A percentile compares a stretch with the other conserved stretches of the same genome.
Conservation (phyloP, 495 filamentous ascomycete species). For the Penicillium subrubescens region DNA sequence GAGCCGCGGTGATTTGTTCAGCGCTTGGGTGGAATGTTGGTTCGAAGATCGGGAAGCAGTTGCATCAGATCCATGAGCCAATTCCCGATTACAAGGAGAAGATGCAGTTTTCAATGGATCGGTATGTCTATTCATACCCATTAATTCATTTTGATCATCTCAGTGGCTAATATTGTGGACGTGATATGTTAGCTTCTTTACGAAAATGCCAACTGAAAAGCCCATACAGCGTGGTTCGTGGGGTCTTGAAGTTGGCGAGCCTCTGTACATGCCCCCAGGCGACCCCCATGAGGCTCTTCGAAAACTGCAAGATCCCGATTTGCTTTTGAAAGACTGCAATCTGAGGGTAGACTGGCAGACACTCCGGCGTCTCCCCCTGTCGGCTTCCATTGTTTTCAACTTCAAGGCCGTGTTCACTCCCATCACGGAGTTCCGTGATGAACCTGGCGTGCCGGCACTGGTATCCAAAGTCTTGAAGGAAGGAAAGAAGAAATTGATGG, state of each 20-base stretch:
- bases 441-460: conserved; percentile 72
- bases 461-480: conserved; percentile 67
- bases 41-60: conserved; percentile 70
- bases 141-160: neutral
- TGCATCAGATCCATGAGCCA: conserved; percentile 74
- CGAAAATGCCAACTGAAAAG: conserved; percentile 70
- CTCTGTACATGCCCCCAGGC: conserved; percentile 78
- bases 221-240: conserved; percentile 89
- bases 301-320: conserved; percentile 53
- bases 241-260: conserved; percentile 77
- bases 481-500: conserved; percentile 74
- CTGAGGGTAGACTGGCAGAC: conserved; percentile 96
- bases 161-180: neutral
- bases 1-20: conserved; percentile 79
- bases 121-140: conserved; percentile 42
- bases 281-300: conserved; percentile 66
- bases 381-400: conserved; percentile 79
- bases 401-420: conserved; percentile 91
- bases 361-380: conserved; percentile 76
- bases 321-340: conserved; percentile 62
- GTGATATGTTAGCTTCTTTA: conserved; percentile 63
- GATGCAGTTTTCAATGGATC: conserved; percentile 88
- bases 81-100: conserved; percentile 91
- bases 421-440: conserved; percentile 68
- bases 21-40: conserved; percentile 79